These are phyloP conservation scores for Zygoascus biomembranicola DNA, from an alignment of 805 yeast species.

Conservation along the genomic window DNA sequence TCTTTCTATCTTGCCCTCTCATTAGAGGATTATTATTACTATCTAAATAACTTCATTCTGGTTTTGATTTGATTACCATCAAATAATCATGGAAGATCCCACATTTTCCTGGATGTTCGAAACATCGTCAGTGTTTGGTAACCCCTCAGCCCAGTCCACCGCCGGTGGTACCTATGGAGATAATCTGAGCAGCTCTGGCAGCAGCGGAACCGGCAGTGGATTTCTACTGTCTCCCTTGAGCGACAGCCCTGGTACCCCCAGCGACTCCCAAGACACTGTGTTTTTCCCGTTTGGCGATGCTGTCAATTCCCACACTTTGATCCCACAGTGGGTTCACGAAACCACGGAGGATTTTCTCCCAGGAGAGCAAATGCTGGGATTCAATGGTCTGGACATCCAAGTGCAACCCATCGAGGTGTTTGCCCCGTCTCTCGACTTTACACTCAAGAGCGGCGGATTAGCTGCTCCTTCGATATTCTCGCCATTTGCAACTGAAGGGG, in stretches of 20 bases:
- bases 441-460: neutral
- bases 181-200: neutral
- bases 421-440: neutral
- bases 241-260: neutral
- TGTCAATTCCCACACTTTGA: neutral
- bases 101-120: neutral
- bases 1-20: neutral
- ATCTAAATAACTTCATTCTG: too few species aligned
- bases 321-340: neutral
- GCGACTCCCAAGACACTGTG: neutral
- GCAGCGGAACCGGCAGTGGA: neutral
- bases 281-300: neutral
- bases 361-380: neutral
- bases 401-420: neutral
- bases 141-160: neutral
- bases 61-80: neutral
- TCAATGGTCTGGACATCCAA: neutral
- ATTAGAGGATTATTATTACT: too few species aligned
- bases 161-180: neutral
- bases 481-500: neutral
- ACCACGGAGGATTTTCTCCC: neutral
- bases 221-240: neutral
- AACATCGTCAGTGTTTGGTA: neutral
- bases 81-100: neutral
- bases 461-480: neutral